Percentiles rank a stretch among this genome's conserved stretches.
Conservation (phyloP, 345 rosid species). For the Hevea brasiliensis region DNA sequence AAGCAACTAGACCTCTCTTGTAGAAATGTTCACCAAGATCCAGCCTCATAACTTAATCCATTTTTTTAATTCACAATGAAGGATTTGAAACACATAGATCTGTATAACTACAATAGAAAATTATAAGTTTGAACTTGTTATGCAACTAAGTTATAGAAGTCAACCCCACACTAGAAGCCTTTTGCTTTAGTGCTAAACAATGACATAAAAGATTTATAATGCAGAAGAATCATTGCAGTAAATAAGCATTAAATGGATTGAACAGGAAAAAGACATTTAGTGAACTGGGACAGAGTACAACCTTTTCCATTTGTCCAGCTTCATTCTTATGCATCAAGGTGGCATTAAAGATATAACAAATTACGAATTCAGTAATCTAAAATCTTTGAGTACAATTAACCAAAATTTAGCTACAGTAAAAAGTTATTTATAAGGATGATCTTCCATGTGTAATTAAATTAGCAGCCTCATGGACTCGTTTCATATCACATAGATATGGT, state of each 20-base stretch:
- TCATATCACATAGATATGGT: not conserved
- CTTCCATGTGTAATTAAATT: not conserved
- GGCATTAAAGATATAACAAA: not conserved
- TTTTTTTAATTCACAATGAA: not conserved
- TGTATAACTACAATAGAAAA: not conserved
- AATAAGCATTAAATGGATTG: not conserved
- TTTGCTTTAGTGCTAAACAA: not conserved
- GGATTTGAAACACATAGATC: not conserved
- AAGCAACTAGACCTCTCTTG: not conserved
- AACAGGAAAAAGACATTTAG: not conserved
- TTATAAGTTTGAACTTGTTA: not conserved
- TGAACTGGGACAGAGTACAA: not conserved
- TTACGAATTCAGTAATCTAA: not conserved
- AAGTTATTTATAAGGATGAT: not conserved
- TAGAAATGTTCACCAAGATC: not conserved
- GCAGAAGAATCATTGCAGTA: not conserved
- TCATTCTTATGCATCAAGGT: not conserved
- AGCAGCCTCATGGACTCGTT: not conserved
- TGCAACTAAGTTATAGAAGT: not conserved
- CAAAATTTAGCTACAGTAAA: not conserved
- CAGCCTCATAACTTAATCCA: not conserved
- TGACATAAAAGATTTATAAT: not conserved
- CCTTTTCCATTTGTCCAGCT: not conserved
- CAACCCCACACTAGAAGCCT: not conserved
- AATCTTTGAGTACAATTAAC: constrained; percentile 3